Conservation (phyloP, 208 protist species). For the Crithidia mellificae region DNA sequence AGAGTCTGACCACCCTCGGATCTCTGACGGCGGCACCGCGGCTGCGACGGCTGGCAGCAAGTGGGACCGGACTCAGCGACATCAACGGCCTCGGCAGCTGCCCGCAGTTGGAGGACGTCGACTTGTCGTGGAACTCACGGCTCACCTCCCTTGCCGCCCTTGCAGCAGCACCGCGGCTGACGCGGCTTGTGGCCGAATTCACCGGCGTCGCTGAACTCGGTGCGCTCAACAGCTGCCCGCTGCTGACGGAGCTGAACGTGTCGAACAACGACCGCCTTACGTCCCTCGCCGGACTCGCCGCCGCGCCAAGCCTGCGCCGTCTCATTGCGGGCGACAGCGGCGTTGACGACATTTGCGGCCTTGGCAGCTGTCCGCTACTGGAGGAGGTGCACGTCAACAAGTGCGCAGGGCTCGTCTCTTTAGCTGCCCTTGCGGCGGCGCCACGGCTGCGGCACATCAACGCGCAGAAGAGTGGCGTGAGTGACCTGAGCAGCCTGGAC, state of each 20-base stretch:
- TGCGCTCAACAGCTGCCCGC: background rate
- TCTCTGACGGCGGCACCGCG: background rate
- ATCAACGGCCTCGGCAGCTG: constrained; percentile 7
- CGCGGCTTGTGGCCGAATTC: background rate
- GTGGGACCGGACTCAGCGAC: background rate
- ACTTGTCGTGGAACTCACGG: constrained; percentile 3
- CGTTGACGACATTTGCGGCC: background rate
- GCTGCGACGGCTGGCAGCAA: constrained; percentile 2
- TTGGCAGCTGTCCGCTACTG: background rate
- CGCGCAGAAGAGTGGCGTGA: constrained; percentile 12
- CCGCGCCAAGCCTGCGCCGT: background rate
- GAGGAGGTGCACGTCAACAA: constrained; percentile 8
- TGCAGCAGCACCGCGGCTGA: background rate
- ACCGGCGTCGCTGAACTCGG: constrained; percentile 1
- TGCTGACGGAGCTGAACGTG: constrained; percentile 2
- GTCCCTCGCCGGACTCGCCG: constrained; percentile 4
- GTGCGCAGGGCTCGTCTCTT: background rate
- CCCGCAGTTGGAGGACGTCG: background rate
- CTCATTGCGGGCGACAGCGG: constrained; percentile 5
- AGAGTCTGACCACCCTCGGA: constrained; percentile 1
- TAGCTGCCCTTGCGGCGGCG: background rate
- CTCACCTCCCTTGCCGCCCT: background rate
- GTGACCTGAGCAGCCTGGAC: constrained; percentile 4
- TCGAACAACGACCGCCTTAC: constrained; percentile 1
- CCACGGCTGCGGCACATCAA: constrained; percentile 6